A percentile compares a stretch with the other conserved stretches of the same genome.
phyloP scores from a whole-genome alignment of 768 basidiomycete genomes.

The Coprinopsis sp. region DNA sequence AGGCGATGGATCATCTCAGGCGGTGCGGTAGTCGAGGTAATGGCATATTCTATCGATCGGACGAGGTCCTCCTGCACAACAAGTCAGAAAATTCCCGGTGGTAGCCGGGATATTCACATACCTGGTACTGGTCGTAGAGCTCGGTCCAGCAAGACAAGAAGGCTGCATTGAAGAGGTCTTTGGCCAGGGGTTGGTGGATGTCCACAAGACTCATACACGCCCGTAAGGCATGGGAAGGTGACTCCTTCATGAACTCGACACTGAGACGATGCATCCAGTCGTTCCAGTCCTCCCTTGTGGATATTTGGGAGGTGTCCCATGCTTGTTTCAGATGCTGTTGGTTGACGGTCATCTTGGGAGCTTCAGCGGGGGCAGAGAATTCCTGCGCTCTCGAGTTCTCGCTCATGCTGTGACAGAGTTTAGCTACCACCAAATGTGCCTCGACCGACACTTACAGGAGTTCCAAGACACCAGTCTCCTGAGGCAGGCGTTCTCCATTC shows the following conservation, averaged over 20 bases:
- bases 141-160: conserved; percentile 98
- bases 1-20: conserved; percentile 88
- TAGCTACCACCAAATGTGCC: conserved; percentile 2
- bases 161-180: conserved; percentile 95
- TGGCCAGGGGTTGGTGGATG: conserved; percentile 83
- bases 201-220: conserved; percentile 95
- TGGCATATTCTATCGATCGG: conserved; percentile 79
- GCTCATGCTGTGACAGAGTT: conserved; percentile 33
- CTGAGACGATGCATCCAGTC: conserved; percentile 94
- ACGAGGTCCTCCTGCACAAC: conserved; percentile 83
- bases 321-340: conserved; percentile 96
- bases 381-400: conserved; percentile 64
- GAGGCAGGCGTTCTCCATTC: conserved; percentile 87
- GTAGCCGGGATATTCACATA: conserved; percentile 28
- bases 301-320: conserved; percentile 82
- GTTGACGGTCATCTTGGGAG: conserved; percentile 87
- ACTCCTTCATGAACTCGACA: conserved; percentile 96
- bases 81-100: background rate
- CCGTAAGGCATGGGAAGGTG: conserved; percentile 95
- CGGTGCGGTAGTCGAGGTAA: conserved; percentile 72
- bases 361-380: conserved; percentile 79
- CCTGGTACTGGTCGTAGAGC: conserved; percentile 95
- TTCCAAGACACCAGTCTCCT: conserved; percentile 74
- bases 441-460: conserved; percentile 42
- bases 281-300: conserved; percentile 83